Evolutionary conservation across 176 grass and related monocot species (phyloP), one percentile per base, ranked within the genome.

Genomic region (Olyra latifolia): DNA sequence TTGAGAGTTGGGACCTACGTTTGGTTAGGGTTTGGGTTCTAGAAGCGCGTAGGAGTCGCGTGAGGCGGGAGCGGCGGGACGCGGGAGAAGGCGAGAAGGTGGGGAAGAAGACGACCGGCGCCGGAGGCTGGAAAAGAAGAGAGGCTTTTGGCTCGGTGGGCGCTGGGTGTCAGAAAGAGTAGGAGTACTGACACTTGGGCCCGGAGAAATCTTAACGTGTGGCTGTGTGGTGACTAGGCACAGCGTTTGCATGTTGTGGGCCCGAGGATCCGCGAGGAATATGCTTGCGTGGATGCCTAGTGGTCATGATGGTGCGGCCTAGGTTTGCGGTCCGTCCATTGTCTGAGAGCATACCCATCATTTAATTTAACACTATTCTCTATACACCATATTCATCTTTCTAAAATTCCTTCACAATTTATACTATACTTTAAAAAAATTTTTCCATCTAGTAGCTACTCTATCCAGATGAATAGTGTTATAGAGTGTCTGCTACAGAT

Each of bases 201-300:
- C 24, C 48, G 80, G 44, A 28, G 29, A 66, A 23, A 74, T 84
- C 75, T 74, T 49, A 14, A 43, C 44, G 23, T 68, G 86, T 79
- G 81, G 75, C 32, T 40, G 12, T 24, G 20, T 25, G 67, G 8
- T 80, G 81, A 83, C 73, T 77, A 83, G 80, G 86, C 85, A 77
- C 24, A 29, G 43, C 43, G 53, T 25, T 48, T 48, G 12, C 54
- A 40, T 9, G 52, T 22, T 13, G 74, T 70, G 41, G 82, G 46
- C 17, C 74, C 41, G 15, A 0, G 53, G 64, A 49, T 84, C 6
- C 71, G 6, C 19, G 42, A 54, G 28, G 73, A 70, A 69, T 77
- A 84, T 78, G 62, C 82, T 52, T 40, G 10, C 74, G 64, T 61
- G 27, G 63, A 22, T 57, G 24, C 19, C n/a, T 19, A 25, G n/a